Evolutionary conservation across 1,284 basidiomycete species (phyloP).

Genomic region (Cronartium quercuum): DNA sequence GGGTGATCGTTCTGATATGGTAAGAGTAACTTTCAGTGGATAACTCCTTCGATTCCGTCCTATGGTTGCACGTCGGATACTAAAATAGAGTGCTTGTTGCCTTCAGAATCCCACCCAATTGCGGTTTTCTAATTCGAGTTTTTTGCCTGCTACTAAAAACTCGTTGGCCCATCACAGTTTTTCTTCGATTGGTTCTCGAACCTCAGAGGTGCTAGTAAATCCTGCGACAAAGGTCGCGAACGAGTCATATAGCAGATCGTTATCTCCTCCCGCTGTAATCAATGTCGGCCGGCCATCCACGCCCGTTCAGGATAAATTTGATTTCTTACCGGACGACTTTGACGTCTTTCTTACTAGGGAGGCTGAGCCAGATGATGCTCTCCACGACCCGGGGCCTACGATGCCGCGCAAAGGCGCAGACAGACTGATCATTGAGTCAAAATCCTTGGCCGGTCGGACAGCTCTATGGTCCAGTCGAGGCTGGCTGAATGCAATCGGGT

Average conservation of each 20-base stretch:
- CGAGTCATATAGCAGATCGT: background rate
- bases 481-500: constrained; percentile 34
- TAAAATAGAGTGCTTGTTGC: too few species aligned
- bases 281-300: background rate
- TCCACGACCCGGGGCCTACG: constrained; percentile 32
- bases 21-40: background rate
- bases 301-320: constrained; percentile 1
- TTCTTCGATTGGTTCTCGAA: background rate
- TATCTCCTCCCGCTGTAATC: background rate
- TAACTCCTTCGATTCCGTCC: too few species aligned
- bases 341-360: constrained; percentile 28
- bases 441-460: constrained; percentile 17
- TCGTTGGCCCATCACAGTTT: background rate
- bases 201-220: background rate
- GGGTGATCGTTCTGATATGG: constrained; percentile 24
- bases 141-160: background rate
- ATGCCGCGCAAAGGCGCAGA: constrained; percentile 34
- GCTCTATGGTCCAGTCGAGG: constrained; percentile 18
- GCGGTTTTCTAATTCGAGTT: background rate
- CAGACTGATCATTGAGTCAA: constrained; percentile 32
- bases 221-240: background rate
- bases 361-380: constrained; percentile 25
- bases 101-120: background rate
- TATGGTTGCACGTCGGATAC: too few species aligned
- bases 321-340: constrained; percentile 31